phyloP scores from a whole-genome alignment of 257 asterid genomes.

The Lantana camara region DNA sequence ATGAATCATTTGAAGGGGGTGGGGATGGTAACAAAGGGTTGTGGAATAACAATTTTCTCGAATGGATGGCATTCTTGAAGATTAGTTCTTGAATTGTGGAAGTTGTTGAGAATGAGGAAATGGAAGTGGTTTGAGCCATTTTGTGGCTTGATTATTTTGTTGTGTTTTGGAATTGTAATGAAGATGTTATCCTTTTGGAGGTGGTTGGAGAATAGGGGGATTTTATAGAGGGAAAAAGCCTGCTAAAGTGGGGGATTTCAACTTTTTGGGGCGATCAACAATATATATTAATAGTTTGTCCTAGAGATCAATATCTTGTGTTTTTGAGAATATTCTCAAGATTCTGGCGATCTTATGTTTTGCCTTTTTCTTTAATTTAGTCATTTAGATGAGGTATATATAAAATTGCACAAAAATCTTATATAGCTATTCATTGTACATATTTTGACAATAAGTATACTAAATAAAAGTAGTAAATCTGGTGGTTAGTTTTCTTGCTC shows the following conservation, averaged over 20 bases:
- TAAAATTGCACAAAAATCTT: too few relatives aligned
- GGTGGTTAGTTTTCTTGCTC: too few relatives aligned
- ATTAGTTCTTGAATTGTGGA: constrained; percentile 23
- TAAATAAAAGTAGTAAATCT: too few relatives aligned
- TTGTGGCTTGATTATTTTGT: background rate
- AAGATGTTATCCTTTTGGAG: background rate
- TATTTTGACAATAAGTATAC: too few relatives aligned
- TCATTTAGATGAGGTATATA: background rate
- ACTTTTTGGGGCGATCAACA: constrained; percentile 18
- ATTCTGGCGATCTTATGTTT: background rate
- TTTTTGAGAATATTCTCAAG: background rate
- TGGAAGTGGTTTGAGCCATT: constrained; percentile 28
- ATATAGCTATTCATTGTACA: too few relatives aligned
- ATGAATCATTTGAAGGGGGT: constrained; percentile 7
- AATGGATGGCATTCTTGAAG: constrained; percentile 15
- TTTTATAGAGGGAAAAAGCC: constrained; percentile 35
- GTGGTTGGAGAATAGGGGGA: constrained; percentile 30
- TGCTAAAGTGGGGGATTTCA: constrained; percentile 16
- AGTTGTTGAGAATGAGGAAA: constrained; percentile 24
- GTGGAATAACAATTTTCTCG: constrained; percentile 50
- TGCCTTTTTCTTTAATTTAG: background rate
- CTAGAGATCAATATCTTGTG: background rate
- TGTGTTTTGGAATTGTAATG: background rate
- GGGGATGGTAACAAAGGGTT: constrained; percentile 31
- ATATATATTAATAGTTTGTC: constrained; percentile 1